Evolutionary conservation across 2,329 filamentous ascomycete species (phyloP).

Genomic region (Beauveria asiatica): DNA sequence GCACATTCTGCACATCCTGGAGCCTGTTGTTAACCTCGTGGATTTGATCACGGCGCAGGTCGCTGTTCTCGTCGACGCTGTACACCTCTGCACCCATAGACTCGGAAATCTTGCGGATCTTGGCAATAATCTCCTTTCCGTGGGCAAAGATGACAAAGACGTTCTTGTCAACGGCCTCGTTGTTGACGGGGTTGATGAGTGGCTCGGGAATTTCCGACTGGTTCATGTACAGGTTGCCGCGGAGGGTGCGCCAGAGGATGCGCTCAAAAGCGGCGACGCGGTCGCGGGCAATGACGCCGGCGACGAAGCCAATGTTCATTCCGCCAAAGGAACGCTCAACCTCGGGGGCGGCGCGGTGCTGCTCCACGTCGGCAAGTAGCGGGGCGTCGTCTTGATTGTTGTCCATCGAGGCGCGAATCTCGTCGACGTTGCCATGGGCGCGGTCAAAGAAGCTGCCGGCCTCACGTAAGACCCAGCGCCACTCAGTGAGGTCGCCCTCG

Average conservation of each 20-base stretch:
- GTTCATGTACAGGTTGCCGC: constrained; percentile 99
- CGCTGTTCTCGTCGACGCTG: constrained; percentile 94
- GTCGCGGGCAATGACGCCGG: constrained; percentile 89
- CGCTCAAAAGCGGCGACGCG: constrained; percentile 92
- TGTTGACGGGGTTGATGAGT: constrained; percentile 83
- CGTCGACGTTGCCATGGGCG: constrained; percentile 91
- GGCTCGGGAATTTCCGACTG: constrained; percentile 96
- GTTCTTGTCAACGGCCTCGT: constrained; percentile 91
- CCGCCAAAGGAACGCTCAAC: constrained; percentile 83
- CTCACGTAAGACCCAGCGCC: constrained; percentile 95
- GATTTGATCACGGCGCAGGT: constrained; percentile 89
- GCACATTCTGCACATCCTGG: constrained; percentile 81
- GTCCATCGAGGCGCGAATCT: constrained; percentile 84
- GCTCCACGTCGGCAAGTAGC: constrained; percentile 84
- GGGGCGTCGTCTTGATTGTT: constrained; percentile 69
- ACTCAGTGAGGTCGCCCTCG: constrained; percentile 93
- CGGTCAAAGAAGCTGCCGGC: constrained; percentile 96
- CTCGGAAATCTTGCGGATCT: constrained; percentile 98
- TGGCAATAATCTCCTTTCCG: constrained; percentile 94
- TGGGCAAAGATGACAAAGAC: constrained; percentile 99
- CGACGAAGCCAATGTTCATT: constrained; percentile 98
- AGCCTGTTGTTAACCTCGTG: constrained; percentile 94
- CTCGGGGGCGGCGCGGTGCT: constrained; percentile 59
- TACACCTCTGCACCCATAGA: constrained; percentile 94
- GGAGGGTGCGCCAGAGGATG: constrained; percentile 93